A percentile compares a stretch with the other conserved stretches of the same genome.
Evolutionary conservation across 371 early-diverging fungal species (phyloP).

Genomic region (Lichtheimia ramosa): DNA sequence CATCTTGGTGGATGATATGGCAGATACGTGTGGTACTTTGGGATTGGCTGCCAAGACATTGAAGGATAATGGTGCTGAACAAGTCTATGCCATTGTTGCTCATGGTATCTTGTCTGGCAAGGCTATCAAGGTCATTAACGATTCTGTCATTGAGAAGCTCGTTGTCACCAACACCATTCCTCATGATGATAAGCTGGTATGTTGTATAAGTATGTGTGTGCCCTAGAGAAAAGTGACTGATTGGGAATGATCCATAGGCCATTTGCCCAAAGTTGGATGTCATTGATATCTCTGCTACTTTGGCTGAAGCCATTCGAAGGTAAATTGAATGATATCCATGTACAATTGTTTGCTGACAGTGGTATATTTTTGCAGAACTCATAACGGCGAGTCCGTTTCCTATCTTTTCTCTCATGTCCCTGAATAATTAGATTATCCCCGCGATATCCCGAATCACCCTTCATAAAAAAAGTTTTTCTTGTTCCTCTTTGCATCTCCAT

Average conservation of each 20-base stretch:
- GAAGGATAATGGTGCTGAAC: conserved; percentile 88
- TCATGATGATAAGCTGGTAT: conserved; percentile 80
- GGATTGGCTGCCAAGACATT: conserved; percentile 91
- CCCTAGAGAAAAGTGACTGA: not conserved
- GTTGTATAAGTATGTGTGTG: not conserved
- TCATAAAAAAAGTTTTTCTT: too few relatives aligned
- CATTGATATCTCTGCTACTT: conserved; percentile 90
- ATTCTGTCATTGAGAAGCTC: conserved; percentile 79
- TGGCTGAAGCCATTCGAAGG: conserved; percentile 87
- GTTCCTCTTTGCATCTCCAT: too few relatives aligned
- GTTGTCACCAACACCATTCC: conserved; percentile 96
- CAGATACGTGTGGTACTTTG: conserved; percentile 96
- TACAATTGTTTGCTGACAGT: not conserved
- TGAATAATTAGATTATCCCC: conserved; percentile 27
- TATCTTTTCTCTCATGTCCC: conserved; percentile 76
- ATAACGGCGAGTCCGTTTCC: conserved; percentile 94
- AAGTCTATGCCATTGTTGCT: conserved; percentile 95
- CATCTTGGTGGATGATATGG: conserved; percentile 98
- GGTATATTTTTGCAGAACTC: conserved; percentile 59
- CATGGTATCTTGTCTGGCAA: conserved; percentile 94
- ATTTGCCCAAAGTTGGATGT: conserved; percentile 89
- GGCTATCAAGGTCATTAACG: conserved; percentile 87
- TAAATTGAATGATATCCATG: conserved; percentile 35
- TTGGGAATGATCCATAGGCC: conserved; percentile 17
- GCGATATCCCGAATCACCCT: too few relatives aligned